These are phyloP conservation scores for Drechslera avenae DNA, from an alignment of 2,329 filamentous ascomycete genomes.

Conservation along the genomic window DNA sequence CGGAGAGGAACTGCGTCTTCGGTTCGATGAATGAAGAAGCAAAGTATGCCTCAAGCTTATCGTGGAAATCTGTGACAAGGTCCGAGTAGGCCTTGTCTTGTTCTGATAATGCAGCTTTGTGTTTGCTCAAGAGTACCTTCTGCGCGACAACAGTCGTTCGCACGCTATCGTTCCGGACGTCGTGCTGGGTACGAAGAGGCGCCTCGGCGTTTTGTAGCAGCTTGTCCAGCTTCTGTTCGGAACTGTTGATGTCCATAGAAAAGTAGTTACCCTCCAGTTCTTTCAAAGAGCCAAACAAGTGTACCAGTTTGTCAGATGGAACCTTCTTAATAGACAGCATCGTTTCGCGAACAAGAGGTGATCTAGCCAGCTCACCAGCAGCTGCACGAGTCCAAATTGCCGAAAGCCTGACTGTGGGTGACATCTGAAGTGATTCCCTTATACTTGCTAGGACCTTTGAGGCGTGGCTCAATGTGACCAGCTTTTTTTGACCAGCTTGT, in stretches of 20 bases:
- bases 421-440: constrained; percentile 47
- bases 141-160: constrained; percentile 81
- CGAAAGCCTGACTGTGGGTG: constrained; percentile 46
- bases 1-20: constrained; percentile 64
- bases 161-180: constrained; percentile 69
- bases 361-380: constrained; percentile 59
- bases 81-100: constrained; percentile 73
- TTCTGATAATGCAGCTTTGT: constrained; percentile 71
- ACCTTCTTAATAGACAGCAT: constrained; percentile 66
- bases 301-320: constrained; percentile 58
- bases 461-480: constrained; percentile 49
- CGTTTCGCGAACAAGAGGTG: constrained; percentile 59
- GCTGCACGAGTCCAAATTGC: constrained; percentile 67
- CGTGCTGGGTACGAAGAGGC: constrained; percentile 74
- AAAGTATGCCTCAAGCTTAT: constrained; percentile 58
- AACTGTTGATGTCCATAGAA: constrained; percentile 24
- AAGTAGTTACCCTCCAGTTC: constrained; percentile 19
- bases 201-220: constrained; percentile 32
- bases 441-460: constrained; percentile 43
- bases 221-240: constrained; percentile 44
- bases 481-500: constrained; percentile 47
- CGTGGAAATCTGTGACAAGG: constrained; percentile 63
- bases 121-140: constrained; percentile 78
- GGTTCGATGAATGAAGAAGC: constrained; percentile 54
- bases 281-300: constrained; percentile 49